These are phyloP conservation scores for Leccinum barrowsii DNA, from an alignment of 768 basidiomycete species.

Conservation along the genomic window DNA sequence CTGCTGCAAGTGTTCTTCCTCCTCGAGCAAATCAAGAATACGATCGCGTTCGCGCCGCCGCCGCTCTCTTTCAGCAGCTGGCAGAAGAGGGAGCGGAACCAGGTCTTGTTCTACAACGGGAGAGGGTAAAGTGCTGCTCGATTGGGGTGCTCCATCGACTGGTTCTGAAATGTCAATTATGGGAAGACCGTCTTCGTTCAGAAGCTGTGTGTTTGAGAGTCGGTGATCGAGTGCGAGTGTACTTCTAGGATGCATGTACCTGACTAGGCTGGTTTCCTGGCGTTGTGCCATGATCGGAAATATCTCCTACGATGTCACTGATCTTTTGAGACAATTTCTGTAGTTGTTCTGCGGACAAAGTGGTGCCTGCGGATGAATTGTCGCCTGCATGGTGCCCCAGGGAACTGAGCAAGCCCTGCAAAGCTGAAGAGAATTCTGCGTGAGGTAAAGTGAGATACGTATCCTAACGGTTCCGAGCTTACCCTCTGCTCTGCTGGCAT, in stretches of 20 bases:
- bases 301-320: slow-evolving; percentile 46
- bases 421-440: slow-evolving; percentile 25
- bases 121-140: slow-evolving; percentile 13
- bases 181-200: slow-evolving; percentile 77
- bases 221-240: slow-evolving; percentile 20
- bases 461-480: slow-evolving; percentile 18
- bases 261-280: slow-evolving; percentile 56
- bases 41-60: slow-evolving; percentile 57
- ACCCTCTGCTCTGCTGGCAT: slow-evolving; percentile 37
- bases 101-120: slow-evolving; percentile 41
- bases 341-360: slow-evolving; percentile 46
- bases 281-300: slow-evolving; percentile 35
- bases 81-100: slow-evolving; percentile 43
- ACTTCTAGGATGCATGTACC: slow-evolving; percentile 41
- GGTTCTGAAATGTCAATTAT: slow-evolving; percentile 77
- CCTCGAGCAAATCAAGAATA: slow-evolving; percentile 66
- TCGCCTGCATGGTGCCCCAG: slow-evolving; percentile 27
- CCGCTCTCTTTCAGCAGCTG: slow-evolving; percentile 45
- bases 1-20: slow-evolving; percentile 56
- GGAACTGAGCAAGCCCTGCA: slow-evolving; percentile 39
- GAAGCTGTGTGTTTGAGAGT: slow-evolving; percentile 40
- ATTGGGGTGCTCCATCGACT: slow-evolving; percentile 25
- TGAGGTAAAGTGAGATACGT: slow-evolving; percentile 4
- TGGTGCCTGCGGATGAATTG: slow-evolving; percentile 13
- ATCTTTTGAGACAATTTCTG: slow-evolving; percentile 58